These are phyloP conservation scores for Lactuca sativa DNA, from an alignment of 129 eudicot genomes.

Conservation along the genomic window DNA sequence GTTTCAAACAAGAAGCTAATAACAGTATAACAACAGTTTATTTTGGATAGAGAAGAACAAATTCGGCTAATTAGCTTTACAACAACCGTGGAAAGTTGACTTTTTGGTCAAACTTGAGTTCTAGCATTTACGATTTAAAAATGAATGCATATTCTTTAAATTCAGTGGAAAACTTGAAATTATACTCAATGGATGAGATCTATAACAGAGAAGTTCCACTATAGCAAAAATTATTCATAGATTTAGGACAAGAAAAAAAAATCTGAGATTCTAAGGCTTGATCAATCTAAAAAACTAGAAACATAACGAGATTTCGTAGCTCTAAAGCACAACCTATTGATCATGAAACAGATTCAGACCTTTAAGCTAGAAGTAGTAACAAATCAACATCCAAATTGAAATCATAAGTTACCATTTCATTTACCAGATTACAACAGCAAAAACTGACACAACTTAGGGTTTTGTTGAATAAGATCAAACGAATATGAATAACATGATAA, in stretches of 20 bases:
- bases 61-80: neutral
- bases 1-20: neutral
- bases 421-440: neutral
- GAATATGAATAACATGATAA: neutral
- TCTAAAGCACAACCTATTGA: constrained; percentile 10
- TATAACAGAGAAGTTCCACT: neutral
- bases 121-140: neutral
- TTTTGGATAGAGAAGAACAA: neutral
- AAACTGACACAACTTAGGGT: constrained; percentile 11
- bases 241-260: neutral
- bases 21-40: neutral
- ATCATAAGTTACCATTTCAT: constrained; percentile 9
- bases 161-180: neutral
- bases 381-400: neutral
- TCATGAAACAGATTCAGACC: constrained; percentile 17
- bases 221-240: neutral
- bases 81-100: neutral
- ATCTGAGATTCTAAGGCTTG: neutral
- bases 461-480: constrained; percentile 1
- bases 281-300: neutral
- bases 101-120: neutral
- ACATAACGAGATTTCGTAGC: neutral
- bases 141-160: neutral
- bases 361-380: neutral
- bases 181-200: neutral